Conservation (phyloP, 1,284 basidiomycete species). For the Trichosporon inkin region DNA sequence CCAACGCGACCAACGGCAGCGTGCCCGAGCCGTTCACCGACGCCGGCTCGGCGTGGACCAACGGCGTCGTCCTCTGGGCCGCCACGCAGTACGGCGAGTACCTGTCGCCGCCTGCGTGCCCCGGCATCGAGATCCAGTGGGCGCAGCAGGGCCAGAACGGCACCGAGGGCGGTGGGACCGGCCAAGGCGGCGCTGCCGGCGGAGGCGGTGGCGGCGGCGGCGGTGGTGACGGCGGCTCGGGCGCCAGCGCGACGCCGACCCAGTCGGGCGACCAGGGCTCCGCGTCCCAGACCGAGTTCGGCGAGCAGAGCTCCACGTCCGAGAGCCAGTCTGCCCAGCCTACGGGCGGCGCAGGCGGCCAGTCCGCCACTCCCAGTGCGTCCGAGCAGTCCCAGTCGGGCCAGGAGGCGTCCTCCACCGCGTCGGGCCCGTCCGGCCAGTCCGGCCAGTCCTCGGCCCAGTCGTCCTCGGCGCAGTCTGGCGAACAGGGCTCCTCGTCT, state of each 20-base stretch:
- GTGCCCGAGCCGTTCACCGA: slow-evolving; percentile 12
- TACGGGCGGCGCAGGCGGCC: no score
- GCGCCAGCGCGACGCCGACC: neutral
- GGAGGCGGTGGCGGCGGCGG: neutral
- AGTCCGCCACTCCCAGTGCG: no score
- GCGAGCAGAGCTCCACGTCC: neutral
- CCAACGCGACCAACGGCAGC: neutral
- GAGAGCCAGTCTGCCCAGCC: neutral
- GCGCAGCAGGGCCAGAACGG: slow-evolving; percentile 16
- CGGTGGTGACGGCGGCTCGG: neutral
- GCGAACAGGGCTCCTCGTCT: no score
- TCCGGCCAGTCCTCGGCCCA: no score
- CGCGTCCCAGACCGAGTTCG: no score
- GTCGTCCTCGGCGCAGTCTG: no score
- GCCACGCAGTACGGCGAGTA: slow-evolving; percentile 65
- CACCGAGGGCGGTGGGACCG: slow-evolving; percentile 8
- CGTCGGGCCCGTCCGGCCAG: no score
- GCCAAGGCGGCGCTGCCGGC: neutral
- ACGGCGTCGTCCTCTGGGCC: slow-evolving; percentile 71
- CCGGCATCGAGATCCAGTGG: slow-evolving; percentile 52
- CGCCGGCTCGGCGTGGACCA: slow-evolving; percentile 69
- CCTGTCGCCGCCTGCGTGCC: slow-evolving; percentile 64
- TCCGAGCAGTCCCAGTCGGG: no score
- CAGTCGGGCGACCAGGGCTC: no score
- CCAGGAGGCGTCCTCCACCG: no score